These are phyloP conservation scores for Amauroascus niger DNA, from an alignment of 2,329 filamentous ascomycete genomes.

Conservation along the genomic window DNA sequence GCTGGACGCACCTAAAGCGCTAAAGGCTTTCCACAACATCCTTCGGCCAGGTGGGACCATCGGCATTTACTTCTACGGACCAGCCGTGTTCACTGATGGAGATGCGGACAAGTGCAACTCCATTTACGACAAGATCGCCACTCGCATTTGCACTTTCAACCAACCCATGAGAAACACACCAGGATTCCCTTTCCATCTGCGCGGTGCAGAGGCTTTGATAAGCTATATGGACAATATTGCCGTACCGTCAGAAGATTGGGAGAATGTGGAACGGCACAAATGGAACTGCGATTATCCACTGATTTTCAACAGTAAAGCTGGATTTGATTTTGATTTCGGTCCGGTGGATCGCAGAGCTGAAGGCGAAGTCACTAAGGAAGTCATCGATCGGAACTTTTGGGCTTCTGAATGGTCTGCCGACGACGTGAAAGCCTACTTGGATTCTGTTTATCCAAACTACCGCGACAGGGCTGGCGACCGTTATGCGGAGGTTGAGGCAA, in stretches of 20 bases:
- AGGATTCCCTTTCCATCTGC: not conserved
- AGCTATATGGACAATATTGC: constrained; percentile 9
- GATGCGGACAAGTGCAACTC: constrained; percentile 1
- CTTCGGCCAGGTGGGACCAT: constrained; percentile 4
- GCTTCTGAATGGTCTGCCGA: not conserved
- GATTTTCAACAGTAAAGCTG: not conserved
- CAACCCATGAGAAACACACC: not conserved
- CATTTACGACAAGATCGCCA: constrained; percentile 1
- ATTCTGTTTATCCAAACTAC: constrained; percentile 3
- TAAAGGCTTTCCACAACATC: constrained; percentile 1
- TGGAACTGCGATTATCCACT: constrained; percentile 8
- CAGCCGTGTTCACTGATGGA: not conserved
- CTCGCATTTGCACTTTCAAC: not conserved
- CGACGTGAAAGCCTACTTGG: not conserved
- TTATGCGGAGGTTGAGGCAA: not conserved
- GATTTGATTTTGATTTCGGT: constrained; percentile 3
- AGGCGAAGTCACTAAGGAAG: not conserved
- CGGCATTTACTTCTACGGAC: constrained; percentile 9
- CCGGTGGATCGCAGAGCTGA: not conserved
- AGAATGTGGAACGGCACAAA: constrained; percentile 7
- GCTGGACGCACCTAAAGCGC: not conserved
- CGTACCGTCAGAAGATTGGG: not conserved
- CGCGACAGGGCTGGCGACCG: not conserved
- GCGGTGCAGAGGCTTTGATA: not conserved
- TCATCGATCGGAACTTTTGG: constrained; percentile 5